Conservation (phyloP, 2,329 filamentous ascomycete species). For the Emydomyces testavorans region DNA sequence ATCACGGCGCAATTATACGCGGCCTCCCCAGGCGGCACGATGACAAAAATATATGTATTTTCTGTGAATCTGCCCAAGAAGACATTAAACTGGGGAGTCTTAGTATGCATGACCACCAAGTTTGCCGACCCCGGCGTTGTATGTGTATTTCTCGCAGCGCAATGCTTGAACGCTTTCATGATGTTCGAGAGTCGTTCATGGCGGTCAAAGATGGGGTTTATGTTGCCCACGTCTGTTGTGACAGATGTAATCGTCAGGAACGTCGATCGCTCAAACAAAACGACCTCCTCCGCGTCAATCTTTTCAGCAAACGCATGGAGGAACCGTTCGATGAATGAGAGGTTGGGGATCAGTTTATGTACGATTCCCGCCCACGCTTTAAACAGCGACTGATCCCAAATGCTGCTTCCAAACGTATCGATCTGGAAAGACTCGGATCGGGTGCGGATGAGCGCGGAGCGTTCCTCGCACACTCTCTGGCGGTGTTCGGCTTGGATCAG, state of each 20-base stretch:
- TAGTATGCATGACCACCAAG: conserved; percentile 39
- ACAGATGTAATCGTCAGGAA: conserved; percentile 95
- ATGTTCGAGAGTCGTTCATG: conserved; percentile 95
- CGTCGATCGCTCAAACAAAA: conserved; percentile 89
- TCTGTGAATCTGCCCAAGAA: conserved; percentile 94
- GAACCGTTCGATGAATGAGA: conserved; percentile 75
- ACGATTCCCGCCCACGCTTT: conserved; percentile 98
- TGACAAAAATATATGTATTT: conserved; percentile 91
- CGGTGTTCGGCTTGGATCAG: conserved; percentile 71
- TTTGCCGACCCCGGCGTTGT: conserved; percentile 34
- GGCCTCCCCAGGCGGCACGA: conserved; percentile 81
- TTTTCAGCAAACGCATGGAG: conserved; percentile 69
- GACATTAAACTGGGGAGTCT: conserved; percentile 63
- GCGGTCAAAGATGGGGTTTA: conserved; percentile 83
- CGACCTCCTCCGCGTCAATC: conserved; percentile 84
- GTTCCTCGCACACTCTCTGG: conserved; percentile 72
- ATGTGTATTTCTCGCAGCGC: conserved; percentile 36
- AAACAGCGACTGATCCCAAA: conserved; percentile 97
- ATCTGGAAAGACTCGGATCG: conserved; percentile 64
- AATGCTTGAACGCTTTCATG: conserved; percentile 96
- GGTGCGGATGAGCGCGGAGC: conserved; percentile 62
- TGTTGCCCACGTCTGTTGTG: conserved; percentile 58
- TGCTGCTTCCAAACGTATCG: conserved; percentile 85
- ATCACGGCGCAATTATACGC: conserved; percentile 82
- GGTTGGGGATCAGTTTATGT: conserved; percentile 92